These are phyloP conservation scores for Rhizophagus sp. DNA, from an alignment of 192 early-diverging fungal species.

Conservation along the genomic window DNA sequence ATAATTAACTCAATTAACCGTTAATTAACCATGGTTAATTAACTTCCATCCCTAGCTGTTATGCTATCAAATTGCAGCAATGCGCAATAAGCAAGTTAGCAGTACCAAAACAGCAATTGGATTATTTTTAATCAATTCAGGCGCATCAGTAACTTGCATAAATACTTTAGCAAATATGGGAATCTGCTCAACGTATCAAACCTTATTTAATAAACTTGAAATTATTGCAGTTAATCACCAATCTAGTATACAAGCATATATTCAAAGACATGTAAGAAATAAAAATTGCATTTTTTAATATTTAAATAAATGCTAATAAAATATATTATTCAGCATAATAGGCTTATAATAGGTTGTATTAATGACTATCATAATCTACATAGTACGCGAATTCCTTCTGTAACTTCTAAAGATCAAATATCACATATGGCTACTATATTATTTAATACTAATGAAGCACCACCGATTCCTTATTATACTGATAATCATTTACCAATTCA, in stretches of 20 bases:
- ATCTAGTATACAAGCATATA: no score
- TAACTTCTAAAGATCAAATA: background rate
- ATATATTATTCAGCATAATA: background rate
- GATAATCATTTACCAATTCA: background rate
- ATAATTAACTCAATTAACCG: no score
- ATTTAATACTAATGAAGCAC: background rate
- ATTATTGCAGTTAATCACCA: no score
- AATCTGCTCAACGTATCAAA: background rate
- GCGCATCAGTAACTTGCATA: background rate
- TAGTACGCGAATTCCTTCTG: background rate
- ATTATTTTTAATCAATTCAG: background rate
- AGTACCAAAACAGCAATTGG: background rate
- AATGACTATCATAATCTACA: conserved; percentile 2
- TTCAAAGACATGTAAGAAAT: no score
- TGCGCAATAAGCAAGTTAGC: background rate
- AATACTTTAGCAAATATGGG: background rate
- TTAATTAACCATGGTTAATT: no score
- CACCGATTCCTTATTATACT: background rate
- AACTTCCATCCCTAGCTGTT: no score
- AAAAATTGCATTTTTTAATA: no score
- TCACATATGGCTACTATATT: conserved; percentile 2
- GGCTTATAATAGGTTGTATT: conserved; percentile 7
- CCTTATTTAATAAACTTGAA: background rate
- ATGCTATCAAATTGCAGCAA: background rate
- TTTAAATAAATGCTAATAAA: no score